Percentiles rank a stretch among this genome's conserved stretches.
phyloP scores from a whole-genome alignment of 2,329 filamentous ascomycete genomes.

The Aspergillus sp. region DNA sequence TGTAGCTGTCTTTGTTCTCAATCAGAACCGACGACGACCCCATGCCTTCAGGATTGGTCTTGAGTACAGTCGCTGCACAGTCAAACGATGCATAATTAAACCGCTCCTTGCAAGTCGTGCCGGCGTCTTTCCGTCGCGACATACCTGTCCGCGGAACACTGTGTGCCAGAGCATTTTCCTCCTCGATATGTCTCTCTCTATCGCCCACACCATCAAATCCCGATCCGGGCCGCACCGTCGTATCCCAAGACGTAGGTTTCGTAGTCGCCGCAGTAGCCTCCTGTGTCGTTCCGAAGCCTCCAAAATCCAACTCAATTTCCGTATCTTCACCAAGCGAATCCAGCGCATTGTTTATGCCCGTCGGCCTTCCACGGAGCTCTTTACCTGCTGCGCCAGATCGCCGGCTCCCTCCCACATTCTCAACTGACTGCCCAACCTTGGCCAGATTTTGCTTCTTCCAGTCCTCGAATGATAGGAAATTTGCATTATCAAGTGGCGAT shows the following conservation, averaged over 20 bases:
- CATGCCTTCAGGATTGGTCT: conserved; percentile 79
- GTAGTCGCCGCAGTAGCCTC: conserved; percentile 30
- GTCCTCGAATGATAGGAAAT: conserved; percentile 95
- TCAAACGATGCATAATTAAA: conserved; percentile 98
- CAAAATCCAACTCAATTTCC: conserved; percentile 72
- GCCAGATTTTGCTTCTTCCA: conserved; percentile 94
- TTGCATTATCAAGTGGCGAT: conserved; percentile 62
- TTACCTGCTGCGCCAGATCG: conserved; percentile 44
- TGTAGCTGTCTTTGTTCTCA: conserved; percentile 98
- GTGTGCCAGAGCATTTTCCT: conserved; percentile 31
- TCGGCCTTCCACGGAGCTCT: conserved; percentile 43
- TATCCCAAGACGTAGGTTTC: conserved; percentile 25
- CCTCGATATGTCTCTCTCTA: conserved; percentile 11
- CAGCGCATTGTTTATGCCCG: conserved; percentile 59
- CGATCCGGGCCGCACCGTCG: conserved; percentile 11
- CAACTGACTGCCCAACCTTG: conserved; percentile 72
- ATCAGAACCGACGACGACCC: conserved; percentile 82
- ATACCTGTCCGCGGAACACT: conserved; percentile 46
- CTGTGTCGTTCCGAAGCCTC: conserved; percentile 47
- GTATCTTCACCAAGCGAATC: conserved; percentile 79
- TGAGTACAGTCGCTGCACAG: conserved; percentile 86
- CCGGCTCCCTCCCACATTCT: conserved; percentile 55
- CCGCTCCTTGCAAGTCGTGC: conserved; percentile 93
- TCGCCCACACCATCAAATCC: conserved; percentile 15
- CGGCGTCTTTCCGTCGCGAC: conserved; percentile 80